Base-by-base conservation (phyloP, 441 rosid genomes). In the Gossypium schwendimanii region DNA sequence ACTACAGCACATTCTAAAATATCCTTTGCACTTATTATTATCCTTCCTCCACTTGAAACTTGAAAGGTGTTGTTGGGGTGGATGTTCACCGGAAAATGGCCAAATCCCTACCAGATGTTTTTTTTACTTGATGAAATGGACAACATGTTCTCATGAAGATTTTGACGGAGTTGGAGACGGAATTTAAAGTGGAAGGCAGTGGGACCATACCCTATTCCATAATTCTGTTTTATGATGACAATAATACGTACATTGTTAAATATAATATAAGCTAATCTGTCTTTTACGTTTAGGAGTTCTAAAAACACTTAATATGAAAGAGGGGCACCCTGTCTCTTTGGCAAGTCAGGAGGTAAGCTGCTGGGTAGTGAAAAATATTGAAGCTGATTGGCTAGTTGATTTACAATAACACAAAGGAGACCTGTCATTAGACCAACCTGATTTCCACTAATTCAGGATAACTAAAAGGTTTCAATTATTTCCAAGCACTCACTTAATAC, bases 1-100 rank as follows among this genome's bases (percentile, higher is more conserved):
- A 81, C 77, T 79, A 79, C 78, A 87, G 89, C 97, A 92, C 96
- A 92, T 94, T 92, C 97, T 74, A 79, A 85, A 80, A 90, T 88
- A 94, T 94, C 87, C 91, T 81, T 74, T 47, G 74, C 78, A 59
- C 80, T 80, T 79, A 71, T 28, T 60, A n/a, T 9, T 78, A 62
- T 76, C 81, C 80, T 77, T 79, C 85, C 79, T 78, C 94, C 94
- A 91, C 96, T 90, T 81, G 85, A 74, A 58, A 53, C 52, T 55
- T 70, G 65, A 75, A 73, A 68, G 77, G 78, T 76, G 84, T 55
- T 72, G 53, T 9, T 44, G 28, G 75, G 84, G 63, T 58, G 63
- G 39, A 84, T 77, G 78, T 82, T 86, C 69, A 85, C 86, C 88
- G 89, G 91, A 80, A 79, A 72, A 74, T 63, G 60, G 70, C 75